These are phyloP conservation scores for Talaromyces ruber DNA, from an alignment of 495 filamentous ascomycete species.

Conservation along the genomic window DNA sequence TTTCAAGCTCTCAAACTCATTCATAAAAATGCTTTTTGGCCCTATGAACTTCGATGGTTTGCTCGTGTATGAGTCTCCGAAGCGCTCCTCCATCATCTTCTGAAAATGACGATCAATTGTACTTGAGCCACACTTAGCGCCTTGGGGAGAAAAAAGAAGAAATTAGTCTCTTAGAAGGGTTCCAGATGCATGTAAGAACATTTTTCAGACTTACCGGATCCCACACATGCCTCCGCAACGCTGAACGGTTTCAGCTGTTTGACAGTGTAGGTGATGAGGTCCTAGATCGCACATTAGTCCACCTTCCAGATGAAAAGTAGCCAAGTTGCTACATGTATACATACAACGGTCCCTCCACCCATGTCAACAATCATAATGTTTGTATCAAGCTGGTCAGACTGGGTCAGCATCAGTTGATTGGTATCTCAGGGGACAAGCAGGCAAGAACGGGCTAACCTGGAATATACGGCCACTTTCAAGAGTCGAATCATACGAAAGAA, in stretches of 20 bases:
- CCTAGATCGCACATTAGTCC: not conserved
- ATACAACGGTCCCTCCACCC: conserved; percentile 32
- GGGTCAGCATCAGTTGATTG: not conserved
- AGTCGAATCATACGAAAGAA: not conserved
- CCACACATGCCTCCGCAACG: conserved; percentile 12
- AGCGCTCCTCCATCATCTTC: conserved; percentile 27
- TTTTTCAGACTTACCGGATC: conserved; percentile 7
- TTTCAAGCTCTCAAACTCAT: conserved; percentile 16
- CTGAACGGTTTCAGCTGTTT: conserved; percentile 17
- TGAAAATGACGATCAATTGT: conserved; percentile 42
- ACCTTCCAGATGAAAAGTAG: too few species aligned
- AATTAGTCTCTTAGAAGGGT: not conserved
- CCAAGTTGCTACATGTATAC: not conserved
- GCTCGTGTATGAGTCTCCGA: conserved; percentile 15
- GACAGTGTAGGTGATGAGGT: conserved; percentile 31
- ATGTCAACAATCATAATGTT: conserved; percentile 18
- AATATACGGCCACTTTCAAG: not conserved
- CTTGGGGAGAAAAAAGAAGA: conserved; percentile 11
- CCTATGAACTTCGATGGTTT: conserved; percentile 8
- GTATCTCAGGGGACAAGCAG: not conserved
- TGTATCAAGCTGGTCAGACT: conserved; percentile 4
- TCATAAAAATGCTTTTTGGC: conserved; percentile 16
- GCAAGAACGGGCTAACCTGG: not conserved
- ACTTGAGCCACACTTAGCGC: conserved; percentile 45
- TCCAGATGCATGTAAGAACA: too few species aligned